Percentiles rank a stretch among this genome's conserved stretches.
Conservation (phyloP, 345 rosid species). For the Durio zibethinus region DNA sequence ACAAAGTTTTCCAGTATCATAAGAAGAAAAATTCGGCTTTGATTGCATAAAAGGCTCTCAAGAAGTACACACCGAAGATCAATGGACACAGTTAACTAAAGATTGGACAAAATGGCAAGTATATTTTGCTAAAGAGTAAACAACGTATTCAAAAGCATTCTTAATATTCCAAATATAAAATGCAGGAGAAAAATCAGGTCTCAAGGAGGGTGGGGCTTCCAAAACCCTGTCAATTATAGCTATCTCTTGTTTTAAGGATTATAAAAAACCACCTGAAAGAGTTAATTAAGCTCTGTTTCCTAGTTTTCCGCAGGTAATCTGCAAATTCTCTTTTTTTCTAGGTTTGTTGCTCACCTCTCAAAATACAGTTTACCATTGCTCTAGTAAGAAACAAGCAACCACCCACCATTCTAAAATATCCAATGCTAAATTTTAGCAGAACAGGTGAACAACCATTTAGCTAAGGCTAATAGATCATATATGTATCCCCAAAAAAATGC, state of each 20-base stretch:
- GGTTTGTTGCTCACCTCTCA: not conserved
- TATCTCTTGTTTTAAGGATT: not conserved
- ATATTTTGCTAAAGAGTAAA: not conserved
- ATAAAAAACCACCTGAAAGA: not conserved
- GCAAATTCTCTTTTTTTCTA: not conserved
- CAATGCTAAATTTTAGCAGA: too few species aligned
- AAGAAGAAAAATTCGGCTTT: not conserved
- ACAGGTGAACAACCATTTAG: not conserved
- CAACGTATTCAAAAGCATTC: not conserved
- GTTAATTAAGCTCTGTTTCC: not conserved
- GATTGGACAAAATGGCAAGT: not conserved
- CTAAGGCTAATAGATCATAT: not conserved
- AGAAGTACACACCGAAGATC: not conserved
- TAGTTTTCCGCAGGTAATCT: not conserved
- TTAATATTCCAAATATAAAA: not conserved
- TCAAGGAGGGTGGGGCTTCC: not conserved
- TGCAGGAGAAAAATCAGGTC: not conserved
- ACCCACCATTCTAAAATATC: not conserved
- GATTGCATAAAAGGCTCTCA: not conserved
- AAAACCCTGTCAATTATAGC: not conserved
- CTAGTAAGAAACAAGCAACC: not conserved
- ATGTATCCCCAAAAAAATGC: not conserved
- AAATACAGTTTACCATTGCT: not conserved
- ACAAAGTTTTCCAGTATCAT: not conserved
- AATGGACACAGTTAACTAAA: not conserved